A percentile compares a stretch with the other conserved stretches of the same genome.
Evolutionary conservation across 2,329 filamentous ascomycete species (phyloP).

Genomic region (Pseudogymnoascus sp.): DNA sequence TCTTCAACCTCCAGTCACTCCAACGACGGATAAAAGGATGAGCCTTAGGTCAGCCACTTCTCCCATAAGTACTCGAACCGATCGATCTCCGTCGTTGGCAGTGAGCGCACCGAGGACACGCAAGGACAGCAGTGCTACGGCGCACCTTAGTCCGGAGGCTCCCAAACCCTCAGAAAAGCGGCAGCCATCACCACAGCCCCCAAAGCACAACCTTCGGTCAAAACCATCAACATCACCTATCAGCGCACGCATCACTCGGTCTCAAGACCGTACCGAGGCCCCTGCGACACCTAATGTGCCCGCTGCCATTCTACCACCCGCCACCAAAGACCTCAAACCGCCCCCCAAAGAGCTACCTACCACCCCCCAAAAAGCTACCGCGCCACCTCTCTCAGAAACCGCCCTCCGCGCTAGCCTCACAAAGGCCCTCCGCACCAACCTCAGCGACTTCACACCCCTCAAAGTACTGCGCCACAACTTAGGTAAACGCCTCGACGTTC

Average conservation of each 20-base stretch:
- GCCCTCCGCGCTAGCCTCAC: conserved; percentile 8
- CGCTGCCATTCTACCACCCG: neutral
- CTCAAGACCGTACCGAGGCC: neutral
- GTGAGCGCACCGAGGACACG: conserved; percentile 19
- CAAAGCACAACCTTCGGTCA: conserved; percentile 1
- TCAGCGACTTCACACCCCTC: conserved; percentile 47
- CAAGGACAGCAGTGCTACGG: conserved; percentile 26
- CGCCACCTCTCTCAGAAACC: conserved; percentile 18
- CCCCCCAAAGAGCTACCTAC: neutral
- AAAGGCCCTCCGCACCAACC: conserved; percentile 28
- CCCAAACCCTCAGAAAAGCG: conserved; percentile 22
- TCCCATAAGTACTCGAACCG: conserved; percentile 12
- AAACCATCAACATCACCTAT: neutral
- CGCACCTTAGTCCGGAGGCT: conserved; percentile 24
- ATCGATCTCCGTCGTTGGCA: conserved; percentile 18
- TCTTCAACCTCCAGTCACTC: neutral
- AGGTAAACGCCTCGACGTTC: conserved; percentile 43
- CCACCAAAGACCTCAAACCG: neutral
- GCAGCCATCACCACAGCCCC: neutral
- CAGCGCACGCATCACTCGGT: neutral
- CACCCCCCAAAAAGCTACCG: conserved; percentile 15
- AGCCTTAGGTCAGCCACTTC: conserved; percentile 1
- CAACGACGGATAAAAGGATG: conserved; percentile 4
- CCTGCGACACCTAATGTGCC: neutral
- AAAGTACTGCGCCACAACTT: conserved; percentile 44